Percentiles rank a stretch among this genome's conserved stretches.
phyloP scores from a whole-genome alignment of 306 rosid species.

The Sphenostylis stenocarpa region DNA sequence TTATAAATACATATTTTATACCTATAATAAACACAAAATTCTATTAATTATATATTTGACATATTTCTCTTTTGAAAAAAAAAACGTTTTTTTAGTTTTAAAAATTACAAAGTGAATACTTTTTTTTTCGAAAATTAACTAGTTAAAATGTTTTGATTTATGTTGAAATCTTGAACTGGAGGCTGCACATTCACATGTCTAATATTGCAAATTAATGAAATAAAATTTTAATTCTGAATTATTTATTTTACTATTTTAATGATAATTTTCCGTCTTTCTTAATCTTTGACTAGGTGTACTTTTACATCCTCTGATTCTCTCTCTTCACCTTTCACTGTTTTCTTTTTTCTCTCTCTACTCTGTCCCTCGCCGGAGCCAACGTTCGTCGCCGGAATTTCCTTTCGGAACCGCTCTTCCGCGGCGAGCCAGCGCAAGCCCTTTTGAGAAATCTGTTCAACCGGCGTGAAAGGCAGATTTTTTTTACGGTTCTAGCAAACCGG shows the following conservation, averaged over 20 bases:
- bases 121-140: too few relatives aligned
- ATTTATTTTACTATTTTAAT: neutral
- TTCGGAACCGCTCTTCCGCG: neutral
- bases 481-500: conserved; percentile 7
- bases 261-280: conserved; percentile 21
- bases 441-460: conserved; percentile 1
- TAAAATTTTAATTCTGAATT: neutral
- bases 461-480: conserved; percentile 15
- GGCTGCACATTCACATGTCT: neutral
- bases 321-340: conserved; percentile 34
- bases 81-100: too few relatives aligned
- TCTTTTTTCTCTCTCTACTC: conserved; percentile 46
- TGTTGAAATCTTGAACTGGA: neutral
- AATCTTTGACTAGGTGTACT: conserved; percentile 70
- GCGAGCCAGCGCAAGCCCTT: neutral
- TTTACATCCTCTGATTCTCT: conserved; percentile 47
- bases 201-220: neutral
- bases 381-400: conserved; percentile 25
- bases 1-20: neutral
- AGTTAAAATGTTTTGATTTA: neutral
- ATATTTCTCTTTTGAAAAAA: neutral
- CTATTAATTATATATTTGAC: neutral
- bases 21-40: neutral
- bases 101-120: neutral
- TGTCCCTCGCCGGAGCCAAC: conserved; percentile 40